Evolutionary conservation across 257 asterid genomes (phyloP).

Genomic region (Oldenlandia corymbosa): DNA sequence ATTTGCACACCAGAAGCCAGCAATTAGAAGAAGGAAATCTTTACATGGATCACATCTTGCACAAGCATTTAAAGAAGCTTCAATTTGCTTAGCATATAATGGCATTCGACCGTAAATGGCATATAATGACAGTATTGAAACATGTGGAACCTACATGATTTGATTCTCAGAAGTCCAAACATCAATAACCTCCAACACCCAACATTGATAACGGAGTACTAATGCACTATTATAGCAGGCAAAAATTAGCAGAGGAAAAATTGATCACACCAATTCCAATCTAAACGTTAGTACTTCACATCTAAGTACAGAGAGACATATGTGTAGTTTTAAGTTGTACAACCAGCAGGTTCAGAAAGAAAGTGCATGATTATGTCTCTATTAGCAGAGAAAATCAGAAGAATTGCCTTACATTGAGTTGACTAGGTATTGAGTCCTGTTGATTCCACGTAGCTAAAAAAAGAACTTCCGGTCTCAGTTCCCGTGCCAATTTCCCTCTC

Average conservation of each 20-base stretch:
- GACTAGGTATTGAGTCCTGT: slow-evolving; percentile 82
- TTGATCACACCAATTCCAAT: background rate
- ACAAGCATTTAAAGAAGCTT: background rate
- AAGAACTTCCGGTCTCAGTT: slow-evolving; percentile 38
- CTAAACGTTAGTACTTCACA: too few relatives aligned
- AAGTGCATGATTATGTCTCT: background rate
- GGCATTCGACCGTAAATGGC: too few relatives aligned
- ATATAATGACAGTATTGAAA: too few relatives aligned
- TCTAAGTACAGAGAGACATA: background rate
- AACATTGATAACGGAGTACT: too few relatives aligned
- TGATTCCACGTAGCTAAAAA: slow-evolving; percentile 69
- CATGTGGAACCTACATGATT: too few relatives aligned
- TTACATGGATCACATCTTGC: background rate
- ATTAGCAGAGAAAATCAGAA: background rate
- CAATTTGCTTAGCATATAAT: background rate
- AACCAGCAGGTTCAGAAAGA: background rate
- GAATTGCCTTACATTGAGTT: slow-evolving; percentile 51
- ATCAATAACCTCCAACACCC: too few relatives aligned
- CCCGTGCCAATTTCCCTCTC: slow-evolving; percentile 72
- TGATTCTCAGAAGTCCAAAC: too few relatives aligned
- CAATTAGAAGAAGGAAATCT: background rate
- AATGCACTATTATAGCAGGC: too few relatives aligned
- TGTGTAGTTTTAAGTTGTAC: too few relatives aligned
- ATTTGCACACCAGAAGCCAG: background rate
- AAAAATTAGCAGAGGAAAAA: too few relatives aligned